Conservation (phyloP, 768 basidiomycete genomes). For the Amanita subjunquillea region DNA sequence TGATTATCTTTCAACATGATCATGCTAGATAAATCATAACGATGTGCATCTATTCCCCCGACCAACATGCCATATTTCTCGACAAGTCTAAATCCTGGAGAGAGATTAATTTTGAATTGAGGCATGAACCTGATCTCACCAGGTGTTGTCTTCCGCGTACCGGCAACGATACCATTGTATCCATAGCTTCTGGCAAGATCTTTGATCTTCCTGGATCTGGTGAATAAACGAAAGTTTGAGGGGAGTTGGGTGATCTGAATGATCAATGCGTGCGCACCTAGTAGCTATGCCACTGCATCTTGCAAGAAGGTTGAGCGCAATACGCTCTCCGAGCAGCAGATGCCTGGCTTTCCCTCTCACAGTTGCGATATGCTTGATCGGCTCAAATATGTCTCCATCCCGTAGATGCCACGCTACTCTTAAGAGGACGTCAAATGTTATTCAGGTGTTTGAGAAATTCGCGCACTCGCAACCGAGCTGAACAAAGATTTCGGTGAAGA, state of each 20-base stretch:
- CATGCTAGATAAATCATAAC: conserved; percentile 97
- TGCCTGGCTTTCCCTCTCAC: conserved; percentile 84
- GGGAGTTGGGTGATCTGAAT: background rate
- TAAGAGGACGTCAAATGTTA: conserved; percentile 17
- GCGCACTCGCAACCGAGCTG: conserved; percentile 80
- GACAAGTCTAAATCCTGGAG: conserved; percentile 79
- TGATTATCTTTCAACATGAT: conserved; percentile 99
- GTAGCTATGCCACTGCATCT: conserved; percentile 96
- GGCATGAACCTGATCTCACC: conserved; percentile 25
- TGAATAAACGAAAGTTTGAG: background rate
- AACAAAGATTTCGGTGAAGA: conserved; percentile 87
- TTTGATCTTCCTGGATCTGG: conserved; percentile 73
- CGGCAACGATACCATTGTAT: conserved; percentile 83
- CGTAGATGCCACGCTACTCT: conserved; percentile 87
- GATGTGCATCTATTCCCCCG: conserved; percentile 91
- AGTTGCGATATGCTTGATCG: conserved; percentile 81
- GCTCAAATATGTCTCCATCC: conserved; percentile 77
- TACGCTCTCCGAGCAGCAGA: conserved; percentile 83
- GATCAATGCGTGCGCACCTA: conserved; percentile 43
- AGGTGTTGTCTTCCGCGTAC: conserved; percentile 96
- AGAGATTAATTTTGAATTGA: conserved; percentile 2
- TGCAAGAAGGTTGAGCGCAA: conserved; percentile 88
- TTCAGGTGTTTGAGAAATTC: background rate
- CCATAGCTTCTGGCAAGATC: conserved; percentile 71
- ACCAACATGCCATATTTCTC: conserved; percentile 99